A percentile compares a stretch with the other conserved stretches of the same genome.
Conservation (phyloP, 1,284 basidiomycete species). For the Schizophyllum amplum region DNA sequence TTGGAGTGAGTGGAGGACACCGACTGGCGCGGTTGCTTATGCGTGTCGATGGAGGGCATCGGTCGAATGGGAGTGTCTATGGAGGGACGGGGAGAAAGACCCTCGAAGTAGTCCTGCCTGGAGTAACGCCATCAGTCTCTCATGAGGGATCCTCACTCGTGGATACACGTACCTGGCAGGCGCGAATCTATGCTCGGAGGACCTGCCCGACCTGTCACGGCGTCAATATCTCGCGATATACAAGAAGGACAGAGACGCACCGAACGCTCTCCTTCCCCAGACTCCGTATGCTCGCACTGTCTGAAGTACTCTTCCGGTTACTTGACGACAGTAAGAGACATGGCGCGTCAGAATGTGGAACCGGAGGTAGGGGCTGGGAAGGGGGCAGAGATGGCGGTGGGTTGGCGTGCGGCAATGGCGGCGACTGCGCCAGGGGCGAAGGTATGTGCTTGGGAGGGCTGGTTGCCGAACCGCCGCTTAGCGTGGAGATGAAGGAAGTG, state of each 20-base stretch:
- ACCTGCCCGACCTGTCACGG: background rate
- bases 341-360: constrained; percentile 11
- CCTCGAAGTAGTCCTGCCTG: background rate
- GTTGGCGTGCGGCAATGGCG: constrained; percentile 1
- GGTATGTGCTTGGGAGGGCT: background rate
- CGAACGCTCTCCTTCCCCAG: background rate
- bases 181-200: background rate
- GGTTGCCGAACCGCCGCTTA: background rate
- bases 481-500: background rate
- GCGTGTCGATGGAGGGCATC: background rate
- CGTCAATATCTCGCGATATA: background rate
- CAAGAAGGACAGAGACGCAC: background rate
- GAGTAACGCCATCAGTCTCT: background rate
- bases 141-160: background rate
- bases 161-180: background rate
- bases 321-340: constrained; percentile 7
- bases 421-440: background rate
- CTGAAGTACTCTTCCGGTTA: background rate
- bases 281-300: background rate
- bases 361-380: constrained; percentile 11
- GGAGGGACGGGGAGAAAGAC: background rate
- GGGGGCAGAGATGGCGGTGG: constrained; percentile 14
- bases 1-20: background rate
- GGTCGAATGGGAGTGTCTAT: background rate
- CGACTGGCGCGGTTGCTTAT: background rate